A percentile compares a stretch with the other conserved stretches of the same genome.
Evolutionary conservation across 202 grass and related monocot genomes (phyloP).

Genomic region (Eragrostis tef): DNA sequence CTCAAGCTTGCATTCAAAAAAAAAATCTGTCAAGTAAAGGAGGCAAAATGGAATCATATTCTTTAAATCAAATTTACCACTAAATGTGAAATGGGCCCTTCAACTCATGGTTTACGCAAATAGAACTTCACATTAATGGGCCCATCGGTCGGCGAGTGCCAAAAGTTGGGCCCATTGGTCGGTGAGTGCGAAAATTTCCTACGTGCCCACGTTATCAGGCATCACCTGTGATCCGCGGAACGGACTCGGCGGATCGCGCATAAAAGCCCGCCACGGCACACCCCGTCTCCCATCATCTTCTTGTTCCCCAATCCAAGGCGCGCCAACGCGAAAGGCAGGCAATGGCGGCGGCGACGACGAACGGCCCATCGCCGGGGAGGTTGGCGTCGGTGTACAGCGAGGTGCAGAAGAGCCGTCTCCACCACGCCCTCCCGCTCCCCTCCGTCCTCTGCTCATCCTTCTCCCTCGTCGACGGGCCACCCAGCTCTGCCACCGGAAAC

Average conservation of each 20-base stretch:
- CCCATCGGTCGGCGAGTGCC: no score
- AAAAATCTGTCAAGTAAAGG: no score
- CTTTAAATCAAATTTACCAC: no score
- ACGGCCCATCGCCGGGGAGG: conserved; percentile 47
- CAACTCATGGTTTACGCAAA: background rate
- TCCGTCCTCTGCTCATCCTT: conserved; percentile 59
- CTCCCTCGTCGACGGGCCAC: conserved; percentile 54
- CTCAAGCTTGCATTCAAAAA: no score
- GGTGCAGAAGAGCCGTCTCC: conserved; percentile 70
- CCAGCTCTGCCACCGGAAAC: conserved; percentile 61
- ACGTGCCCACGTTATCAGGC: background rate
- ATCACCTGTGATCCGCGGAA: background rate
- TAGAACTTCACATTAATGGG: background rate
- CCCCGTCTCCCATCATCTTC: background rate
- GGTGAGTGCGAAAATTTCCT: background rate
- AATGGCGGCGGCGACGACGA: conserved; percentile 25
- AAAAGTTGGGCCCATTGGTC: no score
- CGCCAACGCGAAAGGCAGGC: conserved; percentile 11
- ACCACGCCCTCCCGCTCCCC: conserved; percentile 58
- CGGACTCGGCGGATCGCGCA: background rate
- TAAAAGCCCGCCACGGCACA: conserved; percentile 25
- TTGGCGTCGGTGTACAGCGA: conserved; percentile 69
- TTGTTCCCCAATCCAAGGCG: conserved; percentile 35
- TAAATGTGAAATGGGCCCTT: background rate
- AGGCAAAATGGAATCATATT: no score